These are phyloP conservation scores for Naganishia sp. DNA, from an alignment of 1,284 basidiomycete genomes.

Conservation along the genomic window DNA sequence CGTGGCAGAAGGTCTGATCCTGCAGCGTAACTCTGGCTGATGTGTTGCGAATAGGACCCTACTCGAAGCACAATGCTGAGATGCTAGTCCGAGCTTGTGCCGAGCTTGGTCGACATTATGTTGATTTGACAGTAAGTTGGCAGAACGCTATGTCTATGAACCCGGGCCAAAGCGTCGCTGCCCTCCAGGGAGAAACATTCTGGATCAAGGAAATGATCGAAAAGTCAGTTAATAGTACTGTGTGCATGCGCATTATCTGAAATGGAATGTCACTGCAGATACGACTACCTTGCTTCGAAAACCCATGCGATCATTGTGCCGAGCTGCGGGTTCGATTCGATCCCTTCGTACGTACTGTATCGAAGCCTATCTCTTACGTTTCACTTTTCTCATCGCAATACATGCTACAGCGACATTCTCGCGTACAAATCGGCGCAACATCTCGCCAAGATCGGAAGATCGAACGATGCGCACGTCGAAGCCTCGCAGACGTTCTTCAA, in stretches of 20 bases:
- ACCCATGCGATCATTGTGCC: constrained; percentile 69
- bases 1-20: constrained; percentile 19
- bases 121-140: constrained; percentile 59
- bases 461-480: constrained; percentile 54
- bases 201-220: constrained; percentile 62
- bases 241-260: constrained; percentile 15
- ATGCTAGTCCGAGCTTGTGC: constrained; percentile 56
- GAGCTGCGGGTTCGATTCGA: constrained; percentile 69
- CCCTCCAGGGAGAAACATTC: constrained; percentile 57
- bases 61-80: constrained; percentile 31
- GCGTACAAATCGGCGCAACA: constrained; percentile 60
- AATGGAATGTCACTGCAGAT: constrained; percentile 41
- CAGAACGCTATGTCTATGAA: background rate
- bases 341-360: constrained; percentile 61
- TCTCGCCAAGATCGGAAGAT: constrained; percentile 45
- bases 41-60: constrained; percentile 8
- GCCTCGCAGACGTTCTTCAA: constrained; percentile 59
- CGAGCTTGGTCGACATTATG: constrained; percentile 63
- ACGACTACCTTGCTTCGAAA: constrained; percentile 66
- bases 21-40: constrained; percentile 25
- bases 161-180: too few species aligned
- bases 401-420: constrained; percentile 57
- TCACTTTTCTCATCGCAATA: background rate
- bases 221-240: constrained; percentile 48
- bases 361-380: background rate